Evolutionary conservation across 129 eudicot species (phyloP).

Genomic region (Helichrysum umbraculigerum): DNA sequence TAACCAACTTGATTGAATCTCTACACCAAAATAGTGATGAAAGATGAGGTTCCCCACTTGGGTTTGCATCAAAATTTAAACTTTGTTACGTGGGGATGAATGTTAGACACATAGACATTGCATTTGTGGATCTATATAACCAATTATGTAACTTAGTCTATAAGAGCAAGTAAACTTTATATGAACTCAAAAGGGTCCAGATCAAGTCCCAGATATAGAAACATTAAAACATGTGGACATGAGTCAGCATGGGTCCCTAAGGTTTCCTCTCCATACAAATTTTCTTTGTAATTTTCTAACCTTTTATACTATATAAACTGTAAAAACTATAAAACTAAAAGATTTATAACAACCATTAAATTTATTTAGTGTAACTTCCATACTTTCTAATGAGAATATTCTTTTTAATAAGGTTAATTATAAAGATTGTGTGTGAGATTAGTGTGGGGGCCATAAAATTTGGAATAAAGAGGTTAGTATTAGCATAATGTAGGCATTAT

Average conservation of each 20-base stretch:
- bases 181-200: conserved; percentile 19
- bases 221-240: conserved; percentile 50
- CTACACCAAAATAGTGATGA: conserved; percentile 37
- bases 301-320: background rate
- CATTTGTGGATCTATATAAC: conserved; percentile 27
- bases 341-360: conserved; percentile 21
- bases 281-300: background rate
- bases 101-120: conserved; percentile 29
- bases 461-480: conserved; percentile 37
- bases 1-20: conserved; percentile 31
- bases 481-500: conserved; percentile 24
- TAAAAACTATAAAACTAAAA: background rate
- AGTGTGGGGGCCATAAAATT: conserved; percentile 33
- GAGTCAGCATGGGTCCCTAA: conserved; percentile 54
- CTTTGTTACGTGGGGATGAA: conserved; percentile 38
- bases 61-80: conserved; percentile 21
- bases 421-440: conserved; percentile 24
- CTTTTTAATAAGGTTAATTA: conserved; percentile 24
- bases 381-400: conserved; percentile 23
- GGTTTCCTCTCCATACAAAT: conserved; percentile 13
- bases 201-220: conserved; percentile 36
- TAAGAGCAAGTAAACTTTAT: conserved; percentile 32
- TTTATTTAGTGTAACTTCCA: conserved; percentile 21
- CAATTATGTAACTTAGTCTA: conserved; percentile 34
- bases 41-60: conserved; percentile 26